Evolutionary conservation across 169 alveolate genomes (phyloP), one percentile per base, ranked within the genome.

Genomic region (Blepharisma undulans): DNA sequence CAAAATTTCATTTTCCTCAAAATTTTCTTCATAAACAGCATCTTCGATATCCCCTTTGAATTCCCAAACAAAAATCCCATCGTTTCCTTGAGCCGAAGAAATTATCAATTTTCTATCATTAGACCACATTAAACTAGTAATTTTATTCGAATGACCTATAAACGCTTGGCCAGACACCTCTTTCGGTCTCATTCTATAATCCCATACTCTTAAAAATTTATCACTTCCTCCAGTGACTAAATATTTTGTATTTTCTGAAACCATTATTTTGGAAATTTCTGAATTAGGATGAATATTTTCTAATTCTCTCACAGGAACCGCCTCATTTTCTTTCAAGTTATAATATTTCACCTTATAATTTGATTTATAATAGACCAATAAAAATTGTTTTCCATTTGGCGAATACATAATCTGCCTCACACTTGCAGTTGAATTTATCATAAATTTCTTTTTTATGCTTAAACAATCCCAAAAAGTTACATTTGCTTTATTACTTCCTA

Each of bases 21-120:
- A 10, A 48, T 48, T 48, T 48, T 48, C 66, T 48, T 48, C 66
- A 48, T 48, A 48, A 48, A 48, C 12, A 60, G 33, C 89, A 21
- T 72, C 89, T 19, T 36, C 34, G 7, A 82, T 82, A 12, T 82
- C 89, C 72, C 89, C 89, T 19, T 5, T 59, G 21, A 82, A 82
- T 78, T 82, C 29, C 89, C 89, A 82, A 21, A 82, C n/a, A 82
- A 82, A 82, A 2, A 82, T 82, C 27, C 89, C 89, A 60, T 82
- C 89, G 36, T n/a, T 72, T 82, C 78, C 89, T n/a, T 2, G 10
- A 1, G 78, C 89, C 32, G 76, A 82, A 30, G 89, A 34, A 22
- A 82, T 82, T 25, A 82, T 4, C 8, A 22, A 82, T 21, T 82
- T 60, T 22, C 89, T 60, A 18, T 82, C 77, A 33, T n/a, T n/a